phyloP scores from a whole-genome alignment of 2,329 filamentous ascomycete species.

The Sphaerulina populicola region DNA sequence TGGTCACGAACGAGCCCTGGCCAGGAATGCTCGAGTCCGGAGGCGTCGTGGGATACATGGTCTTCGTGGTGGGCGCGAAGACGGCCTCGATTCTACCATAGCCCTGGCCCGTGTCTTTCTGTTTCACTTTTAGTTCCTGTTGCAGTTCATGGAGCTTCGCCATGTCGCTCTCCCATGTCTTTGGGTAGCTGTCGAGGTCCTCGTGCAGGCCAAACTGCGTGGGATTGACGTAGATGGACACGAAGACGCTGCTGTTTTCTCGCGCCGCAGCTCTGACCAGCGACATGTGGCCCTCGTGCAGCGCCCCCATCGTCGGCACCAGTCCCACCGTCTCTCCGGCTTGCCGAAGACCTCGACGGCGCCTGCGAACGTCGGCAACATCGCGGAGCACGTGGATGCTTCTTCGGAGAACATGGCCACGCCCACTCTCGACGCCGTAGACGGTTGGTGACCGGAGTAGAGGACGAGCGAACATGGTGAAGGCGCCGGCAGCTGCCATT shows the following conservation, averaged over 20 bases:
- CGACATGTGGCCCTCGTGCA: slow-evolving; percentile 85
- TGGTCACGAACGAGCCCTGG: slow-evolving; percentile 79
- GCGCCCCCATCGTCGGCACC: slow-evolving; percentile 93
- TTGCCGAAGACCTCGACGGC: slow-evolving; percentile 57
- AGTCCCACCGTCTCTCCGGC: slow-evolving; percentile 69
- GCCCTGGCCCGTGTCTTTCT: slow-evolving; percentile 15
- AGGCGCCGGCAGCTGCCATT: background rate
- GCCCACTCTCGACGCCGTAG: background rate
- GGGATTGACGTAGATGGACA: slow-evolving; percentile 92
- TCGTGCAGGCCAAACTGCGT: slow-evolving; percentile 89
- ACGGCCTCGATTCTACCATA: slow-evolving; percentile 66
- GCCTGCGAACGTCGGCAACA: slow-evolving; percentile 60
- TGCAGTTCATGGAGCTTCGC: slow-evolving; percentile 60
- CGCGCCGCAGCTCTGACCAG: slow-evolving; percentile 74
- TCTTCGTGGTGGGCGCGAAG: slow-evolving; percentile 71
- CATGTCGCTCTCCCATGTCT: slow-evolving; percentile 76
- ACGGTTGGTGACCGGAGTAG: background rate
- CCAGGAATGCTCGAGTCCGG: slow-evolving; percentile 63
- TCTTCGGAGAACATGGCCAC: slow-evolving; percentile 6
- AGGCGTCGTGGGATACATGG: slow-evolving; percentile 82
- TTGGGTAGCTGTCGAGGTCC: slow-evolving; percentile 80
- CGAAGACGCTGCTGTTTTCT: slow-evolving; percentile 78
- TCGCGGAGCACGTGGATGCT: slow-evolving; percentile 67
- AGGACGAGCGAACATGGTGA: background rate
- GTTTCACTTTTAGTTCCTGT: slow-evolving; percentile 52